Conservation (phyloP, 176 grass and related monocot species). For the Canna indica region DNA sequence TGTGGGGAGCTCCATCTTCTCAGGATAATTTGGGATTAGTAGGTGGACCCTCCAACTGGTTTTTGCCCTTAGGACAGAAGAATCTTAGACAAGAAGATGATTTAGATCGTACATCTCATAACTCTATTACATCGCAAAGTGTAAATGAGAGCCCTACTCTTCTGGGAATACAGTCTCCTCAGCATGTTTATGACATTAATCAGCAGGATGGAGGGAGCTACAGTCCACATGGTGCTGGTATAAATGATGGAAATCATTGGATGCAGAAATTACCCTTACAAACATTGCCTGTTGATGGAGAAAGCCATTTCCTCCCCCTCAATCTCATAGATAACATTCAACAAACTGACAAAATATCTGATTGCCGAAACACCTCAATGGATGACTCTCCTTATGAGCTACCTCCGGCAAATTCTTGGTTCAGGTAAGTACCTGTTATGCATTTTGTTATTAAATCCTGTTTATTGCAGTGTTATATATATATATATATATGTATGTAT, state of each 20-base stretch:
- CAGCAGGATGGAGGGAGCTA: slow-evolving; percentile 42
- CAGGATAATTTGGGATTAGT: slow-evolving; percentile 59
- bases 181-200: slow-evolving; percentile 16
- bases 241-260: slow-evolving; percentile 41
- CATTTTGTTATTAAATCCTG: not conserved
- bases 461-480: too few species aligned
- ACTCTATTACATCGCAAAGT: slow-evolving; percentile 1
- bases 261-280: slow-evolving; percentile 42
- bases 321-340: slow-evolving; percentile 42
- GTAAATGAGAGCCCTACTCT: slow-evolving; percentile 4
- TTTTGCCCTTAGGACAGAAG: slow-evolving; percentile 30
- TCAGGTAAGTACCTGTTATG: slow-evolving; percentile 49
- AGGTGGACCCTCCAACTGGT: slow-evolving; percentile 47
- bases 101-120: not conserved
- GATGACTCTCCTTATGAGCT: slow-evolving; percentile 32
- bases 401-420: slow-evolving; percentile 41
- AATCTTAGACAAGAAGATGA: slow-evolving; percentile 29
- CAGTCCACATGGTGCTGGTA: slow-evolving; percentile 21
- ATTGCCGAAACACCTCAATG: slow-evolving; percentile 37
- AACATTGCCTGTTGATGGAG: slow-evolving; percentile 40
- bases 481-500: too few species aligned
- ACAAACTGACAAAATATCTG: slow-evolving; percentile 21
- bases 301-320: slow-evolving; percentile 50
- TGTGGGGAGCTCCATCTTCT: slow-evolving; percentile 73
- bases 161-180: slow-evolving; percentile 1